These are phyloP conservation scores for Penicillium sp. DNA, from an alignment of 2,329 filamentous ascomycete genomes.

Conservation along the genomic window DNA sequence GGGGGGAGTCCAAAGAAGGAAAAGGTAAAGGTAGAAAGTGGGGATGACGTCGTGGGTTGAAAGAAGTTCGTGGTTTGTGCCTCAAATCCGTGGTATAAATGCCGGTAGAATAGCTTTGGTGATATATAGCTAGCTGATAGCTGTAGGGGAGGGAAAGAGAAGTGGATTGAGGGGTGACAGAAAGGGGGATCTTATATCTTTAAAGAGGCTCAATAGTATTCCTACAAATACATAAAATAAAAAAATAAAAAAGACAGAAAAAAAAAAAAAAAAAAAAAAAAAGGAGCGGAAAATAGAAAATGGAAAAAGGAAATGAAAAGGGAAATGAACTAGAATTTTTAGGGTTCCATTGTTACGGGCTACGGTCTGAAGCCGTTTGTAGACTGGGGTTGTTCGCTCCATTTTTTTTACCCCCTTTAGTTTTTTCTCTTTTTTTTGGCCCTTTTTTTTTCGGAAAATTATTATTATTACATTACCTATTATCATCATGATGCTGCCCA, in stretches of 20 bases:
- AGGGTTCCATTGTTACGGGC: conserved; percentile 29
- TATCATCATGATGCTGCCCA: too few species aligned
- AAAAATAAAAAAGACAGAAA: conserved; percentile 21
- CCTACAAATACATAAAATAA: conserved; percentile 9
- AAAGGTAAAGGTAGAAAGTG: conserved; percentile 9
- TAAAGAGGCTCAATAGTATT: conserved; percentile 20
- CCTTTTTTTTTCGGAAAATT: neutral
- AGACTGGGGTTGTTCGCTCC: conserved; percentile 18
- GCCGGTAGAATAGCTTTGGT: too few species aligned
- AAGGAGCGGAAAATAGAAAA: conserved; percentile 17
- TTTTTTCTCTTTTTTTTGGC: neutral
- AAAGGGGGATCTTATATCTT: conserved; percentile 28
- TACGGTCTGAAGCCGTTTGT: conserved; percentile 22
- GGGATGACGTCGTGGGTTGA: conserved; percentile 19
- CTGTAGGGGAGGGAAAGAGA: neutral
- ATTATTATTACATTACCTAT: neutral
- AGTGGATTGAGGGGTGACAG: conserved; percentile 14
- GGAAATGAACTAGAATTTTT: conserved; percentile 25
- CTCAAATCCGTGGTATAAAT: too few species aligned
- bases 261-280: conserved; percentile 20
- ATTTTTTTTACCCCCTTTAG: conserved; percentile 10
- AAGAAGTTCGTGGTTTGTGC: too few species aligned
- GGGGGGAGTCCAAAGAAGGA: too few species aligned
- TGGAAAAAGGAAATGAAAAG: conserved; percentile 26
- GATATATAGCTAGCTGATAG: too few species aligned